Evolutionary conservation across 169 alveolate species (phyloP), one percentile per base, ranked within the genome.

Genomic region (Plasmodium sp.): DNA sequence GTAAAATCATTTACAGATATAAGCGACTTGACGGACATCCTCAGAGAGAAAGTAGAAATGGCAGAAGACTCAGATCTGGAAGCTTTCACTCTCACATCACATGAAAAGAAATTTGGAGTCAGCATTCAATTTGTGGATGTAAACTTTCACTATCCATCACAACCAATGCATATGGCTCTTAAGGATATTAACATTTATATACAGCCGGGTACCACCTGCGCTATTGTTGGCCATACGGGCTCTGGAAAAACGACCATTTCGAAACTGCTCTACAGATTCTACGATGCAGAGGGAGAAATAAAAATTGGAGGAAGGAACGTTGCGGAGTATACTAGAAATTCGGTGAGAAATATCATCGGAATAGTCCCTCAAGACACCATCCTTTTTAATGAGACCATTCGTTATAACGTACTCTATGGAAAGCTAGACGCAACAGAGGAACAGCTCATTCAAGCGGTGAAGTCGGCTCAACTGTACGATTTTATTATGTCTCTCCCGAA

Each of bases 351-450:
- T 77, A 81, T 71, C 43, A 83, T 96, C 41, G 98, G 98, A 7
- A 96, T 96, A 16, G 98, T 96, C 41, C 98, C 99, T 7, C 99
- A 98, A 97, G 99, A 98, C 79, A 98, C 99, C 27, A 90, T 95
- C 80, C 95, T 98, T 71, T 98, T 98, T 96, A 98, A 98, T 92
- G 98, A 96, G 39, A 96, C 99, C 4, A 93, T 99, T 12, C 96
- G 95, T 77, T 98, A 98, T 79, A 99, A 99, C 94, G 96, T 99
- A 31, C 93, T 95, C 14, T 98, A 98, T 96, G 99, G 99, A 18
- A 96, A 96, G 81, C 86, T 86, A 34, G 97, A 97, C 39, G 98
- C 98, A 18, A 94, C 99, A 3, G 93, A 97, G 36, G 97, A 97
- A 33, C 96, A 96, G 58, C 81, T 98, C 31, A 72, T 93, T 62